Percentiles rank a stretch among this genome's conserved stretches.
These are phyloP conservation scores for Suillus lakei DNA, from an alignment of 768 basidiomycete genomes.

Conservation along the genomic window DNA sequence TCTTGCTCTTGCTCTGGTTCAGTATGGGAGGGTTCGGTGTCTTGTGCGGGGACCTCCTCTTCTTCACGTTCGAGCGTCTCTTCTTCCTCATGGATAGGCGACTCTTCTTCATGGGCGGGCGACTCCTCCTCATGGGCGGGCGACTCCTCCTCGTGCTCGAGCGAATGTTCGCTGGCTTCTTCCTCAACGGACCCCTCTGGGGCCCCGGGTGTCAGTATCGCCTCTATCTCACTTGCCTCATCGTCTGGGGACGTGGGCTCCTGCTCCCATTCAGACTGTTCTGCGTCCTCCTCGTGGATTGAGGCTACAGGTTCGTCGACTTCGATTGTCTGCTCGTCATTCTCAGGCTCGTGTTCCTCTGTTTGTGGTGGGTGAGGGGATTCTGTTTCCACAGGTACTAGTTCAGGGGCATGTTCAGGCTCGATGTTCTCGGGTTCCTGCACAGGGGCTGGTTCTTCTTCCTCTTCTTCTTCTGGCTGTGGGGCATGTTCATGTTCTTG, in stretches of 20 bases:
- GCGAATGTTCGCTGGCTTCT: background rate
- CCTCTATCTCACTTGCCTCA: constrained; percentile 7
- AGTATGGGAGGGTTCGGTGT: constrained; percentile 34
- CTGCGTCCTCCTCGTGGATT: background rate
- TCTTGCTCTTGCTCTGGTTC: constrained; percentile 39
- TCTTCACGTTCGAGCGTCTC: background rate
- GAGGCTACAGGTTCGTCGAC: background rate
- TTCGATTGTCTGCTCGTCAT: background rate
- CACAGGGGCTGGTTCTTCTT: background rate
- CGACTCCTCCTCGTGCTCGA: background rate
- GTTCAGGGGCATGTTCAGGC: background rate
- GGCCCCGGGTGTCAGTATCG: background rate
- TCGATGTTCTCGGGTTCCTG: background rate
- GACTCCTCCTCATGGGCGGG: background rate
- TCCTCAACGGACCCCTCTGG: constrained; percentile 1
- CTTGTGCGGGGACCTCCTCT: background rate
- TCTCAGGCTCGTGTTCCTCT: background rate
- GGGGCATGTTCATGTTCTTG: background rate
- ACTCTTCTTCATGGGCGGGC: background rate
- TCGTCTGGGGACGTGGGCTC: constrained; percentile 1
- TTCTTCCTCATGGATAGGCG: background rate
- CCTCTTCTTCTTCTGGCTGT: background rate
- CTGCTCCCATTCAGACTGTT: background rate
- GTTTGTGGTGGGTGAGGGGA: background rate
- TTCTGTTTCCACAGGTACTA: background rate